Conservation (phyloP, 768 basidiomycete species). For the Chalciporus pseudorubinellus region DNA sequence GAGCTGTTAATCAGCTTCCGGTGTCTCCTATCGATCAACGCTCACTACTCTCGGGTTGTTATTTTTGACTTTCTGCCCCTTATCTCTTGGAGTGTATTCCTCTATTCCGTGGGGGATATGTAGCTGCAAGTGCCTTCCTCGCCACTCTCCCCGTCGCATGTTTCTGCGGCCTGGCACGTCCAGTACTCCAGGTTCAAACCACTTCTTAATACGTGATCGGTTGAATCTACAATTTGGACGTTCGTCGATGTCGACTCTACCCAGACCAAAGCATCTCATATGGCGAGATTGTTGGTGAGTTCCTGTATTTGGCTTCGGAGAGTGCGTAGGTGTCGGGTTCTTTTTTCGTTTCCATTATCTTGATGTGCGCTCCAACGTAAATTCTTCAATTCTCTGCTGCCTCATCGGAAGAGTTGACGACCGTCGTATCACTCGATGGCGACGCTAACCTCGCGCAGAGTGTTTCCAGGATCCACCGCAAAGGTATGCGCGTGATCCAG, state of each 20-base stretch:
- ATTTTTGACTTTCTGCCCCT: background rate
- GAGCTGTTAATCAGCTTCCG: too few relatives aligned
- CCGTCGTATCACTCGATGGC: background rate
- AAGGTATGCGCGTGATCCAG: conserved; percentile 31
- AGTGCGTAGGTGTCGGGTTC: conserved; percentile 51
- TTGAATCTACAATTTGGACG: background rate
- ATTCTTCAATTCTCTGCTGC: conserved; percentile 45
- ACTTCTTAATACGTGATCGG: conserved; percentile 31
- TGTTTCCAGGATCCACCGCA: conserved; percentile 44
- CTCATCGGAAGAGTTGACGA: conserved; percentile 47
- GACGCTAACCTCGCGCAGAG: conserved; percentile 27
- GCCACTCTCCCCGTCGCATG: background rate
- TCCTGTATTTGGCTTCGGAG: background rate
- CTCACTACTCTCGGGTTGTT: background rate
- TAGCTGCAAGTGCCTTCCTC: too few relatives aligned
- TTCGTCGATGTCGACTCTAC: background rate
- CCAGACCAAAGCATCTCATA: conserved; percentile 49
- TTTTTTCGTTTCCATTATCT: conserved; percentile 50
- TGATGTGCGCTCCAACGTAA: conserved; percentile 42
- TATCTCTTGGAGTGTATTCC: conserved; percentile 3
- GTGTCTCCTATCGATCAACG: background rate
- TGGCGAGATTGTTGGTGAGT: conserved; percentile 47
- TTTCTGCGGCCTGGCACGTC: conserved; percentile 11
- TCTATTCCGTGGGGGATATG: too few relatives aligned
- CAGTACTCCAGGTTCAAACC: conserved; percentile 40